Percentiles rank a stretch among this genome's conserved stretches.
These are phyloP conservation scores for Pichia heedii DNA, from an alignment of 805 yeast species.

Conservation along the genomic window DNA sequence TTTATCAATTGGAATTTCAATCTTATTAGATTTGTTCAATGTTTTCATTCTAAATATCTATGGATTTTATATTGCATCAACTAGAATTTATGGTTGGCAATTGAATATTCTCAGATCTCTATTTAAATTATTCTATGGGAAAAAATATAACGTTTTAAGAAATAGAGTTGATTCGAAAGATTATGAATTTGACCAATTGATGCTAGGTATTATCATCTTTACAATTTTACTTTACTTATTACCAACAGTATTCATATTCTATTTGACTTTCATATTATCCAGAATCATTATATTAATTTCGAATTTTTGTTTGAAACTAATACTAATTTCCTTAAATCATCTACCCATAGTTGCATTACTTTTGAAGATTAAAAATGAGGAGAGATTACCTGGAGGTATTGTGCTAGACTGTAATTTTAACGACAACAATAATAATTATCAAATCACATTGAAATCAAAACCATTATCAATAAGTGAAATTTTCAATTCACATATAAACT, in stretches of 20 bases:
- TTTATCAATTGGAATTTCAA: constrained; percentile 58
- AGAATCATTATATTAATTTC: constrained; percentile 42
- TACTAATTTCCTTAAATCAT: constrained; percentile 63
- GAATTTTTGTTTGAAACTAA: constrained; percentile 46
- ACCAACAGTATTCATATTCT: constrained; percentile 86
- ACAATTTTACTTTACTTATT: constrained; percentile 67
- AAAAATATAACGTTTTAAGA: constrained; percentile 75
- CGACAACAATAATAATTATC: background rate
- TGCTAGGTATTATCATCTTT: constrained; percentile 83
- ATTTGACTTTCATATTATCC: constrained; percentile 57
- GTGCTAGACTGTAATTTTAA: constrained; percentile 24
- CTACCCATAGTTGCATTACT: constrained; percentile 80
- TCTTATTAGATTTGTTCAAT: constrained; percentile 55
- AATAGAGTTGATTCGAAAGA: constrained; percentile 78
- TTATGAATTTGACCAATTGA: constrained; percentile 77
- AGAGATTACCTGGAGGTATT: constrained; percentile 48
- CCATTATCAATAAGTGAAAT: constrained; percentile 23
- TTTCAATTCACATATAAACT: constrained; percentile 20
- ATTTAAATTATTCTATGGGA: constrained; percentile 81
- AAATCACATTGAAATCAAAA: constrained; percentile 15
- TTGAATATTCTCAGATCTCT: constrained; percentile 58
- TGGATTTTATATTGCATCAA: constrained; percentile 69
- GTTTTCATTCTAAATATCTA: constrained; percentile 62
- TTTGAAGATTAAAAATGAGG: constrained; percentile 70
- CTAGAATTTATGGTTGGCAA: constrained; percentile 74